These are phyloP conservation scores for Suillus americanus DNA, from an alignment of 768 basidiomycete species.

Conservation along the genomic window DNA sequence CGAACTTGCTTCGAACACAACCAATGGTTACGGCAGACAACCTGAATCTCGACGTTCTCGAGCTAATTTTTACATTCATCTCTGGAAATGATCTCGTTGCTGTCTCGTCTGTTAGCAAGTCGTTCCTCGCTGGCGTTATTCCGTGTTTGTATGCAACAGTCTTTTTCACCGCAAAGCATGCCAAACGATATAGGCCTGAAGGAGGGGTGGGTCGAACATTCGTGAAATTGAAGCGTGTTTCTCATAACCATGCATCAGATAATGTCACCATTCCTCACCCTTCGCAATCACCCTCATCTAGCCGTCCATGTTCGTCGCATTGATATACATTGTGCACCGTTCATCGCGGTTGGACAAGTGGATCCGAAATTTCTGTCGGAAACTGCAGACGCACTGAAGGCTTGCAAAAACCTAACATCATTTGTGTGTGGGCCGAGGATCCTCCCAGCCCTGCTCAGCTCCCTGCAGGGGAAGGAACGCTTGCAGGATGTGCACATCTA, in stretches of 20 bases:
- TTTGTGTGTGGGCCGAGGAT: conserved; percentile 55
- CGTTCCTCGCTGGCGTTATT: conserved; percentile 63
- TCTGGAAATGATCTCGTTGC: conserved; percentile 54
- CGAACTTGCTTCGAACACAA: neutral
- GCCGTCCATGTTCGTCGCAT: conserved; percentile 60
- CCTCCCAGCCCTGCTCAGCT: conserved; percentile 49
- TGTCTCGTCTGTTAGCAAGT: conserved; percentile 61
- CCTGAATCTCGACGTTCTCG: conserved; percentile 71
- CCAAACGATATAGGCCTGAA: conserved; percentile 48
- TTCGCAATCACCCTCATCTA: conserved; percentile 51
- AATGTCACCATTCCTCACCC: conserved; percentile 60
- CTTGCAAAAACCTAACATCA: conserved; percentile 51
- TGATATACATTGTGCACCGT: conserved; percentile 52
- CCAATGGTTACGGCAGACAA: conserved; percentile 66
- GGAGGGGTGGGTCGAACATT: conserved; percentile 34
- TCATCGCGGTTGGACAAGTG: conserved; percentile 31
- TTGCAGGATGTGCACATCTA: conserved; percentile 50
- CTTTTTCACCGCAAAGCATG: conserved; percentile 52
- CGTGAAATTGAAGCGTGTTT: neutral
- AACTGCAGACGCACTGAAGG: conserved; percentile 44
- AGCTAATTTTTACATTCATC: conserved; percentile 60
- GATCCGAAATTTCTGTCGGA: conserved; percentile 54
- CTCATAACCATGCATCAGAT: conserved; percentile 23
- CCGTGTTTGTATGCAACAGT: conserved; percentile 63
- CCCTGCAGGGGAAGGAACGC: conserved; percentile 43